Evolutionary conservation across 2,329 filamentous ascomycete genomes (phyloP).

Genomic region (Blastomyces parvus): DNA sequence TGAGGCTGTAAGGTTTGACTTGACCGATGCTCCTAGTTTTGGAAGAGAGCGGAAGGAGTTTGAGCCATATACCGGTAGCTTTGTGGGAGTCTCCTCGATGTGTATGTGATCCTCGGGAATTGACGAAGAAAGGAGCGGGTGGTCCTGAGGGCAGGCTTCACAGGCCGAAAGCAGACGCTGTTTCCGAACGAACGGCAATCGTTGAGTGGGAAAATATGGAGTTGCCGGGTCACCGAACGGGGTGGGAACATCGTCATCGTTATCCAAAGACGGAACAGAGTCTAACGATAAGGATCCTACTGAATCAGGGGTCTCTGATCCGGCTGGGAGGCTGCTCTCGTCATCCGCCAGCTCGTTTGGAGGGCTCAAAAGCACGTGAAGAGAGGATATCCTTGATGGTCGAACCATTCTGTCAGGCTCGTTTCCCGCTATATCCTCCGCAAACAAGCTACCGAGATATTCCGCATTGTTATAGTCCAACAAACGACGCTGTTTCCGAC

Average conservation of each 20-base stretch:
- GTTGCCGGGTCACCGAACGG: conserved; percentile 38
- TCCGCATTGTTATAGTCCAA: conserved; percentile 35
- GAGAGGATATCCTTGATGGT: conserved; percentile 33
- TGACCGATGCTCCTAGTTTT: conserved; percentile 44
- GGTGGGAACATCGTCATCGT: conserved; percentile 40
- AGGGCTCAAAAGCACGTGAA: conserved; percentile 49
- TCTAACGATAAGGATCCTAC: conserved; percentile 48
- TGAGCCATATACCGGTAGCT: conserved; percentile 24
- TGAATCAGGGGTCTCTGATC: conserved; percentile 38
- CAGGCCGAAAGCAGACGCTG: conserved; percentile 42
- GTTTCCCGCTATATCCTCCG: conserved; percentile 41
- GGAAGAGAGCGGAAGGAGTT: conserved; percentile 28
- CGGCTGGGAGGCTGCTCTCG: conserved; percentile 26
- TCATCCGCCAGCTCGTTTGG: conserved; percentile 38
- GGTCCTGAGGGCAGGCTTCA: conserved; percentile 48
- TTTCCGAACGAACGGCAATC: conserved; percentile 32
- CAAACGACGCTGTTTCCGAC: conserved; percentile 31
- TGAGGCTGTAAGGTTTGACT: conserved; percentile 55
- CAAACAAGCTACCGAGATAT: conserved; percentile 48
- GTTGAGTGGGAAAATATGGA: conserved; percentile 33
- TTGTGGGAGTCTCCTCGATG: conserved; percentile 17
- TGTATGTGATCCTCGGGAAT: conserved; percentile 14
- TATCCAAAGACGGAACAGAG: conserved; percentile 48
- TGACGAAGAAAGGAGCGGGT: conserved; percentile 45
- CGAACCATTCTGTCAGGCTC: conserved; percentile 33